phyloP scores from a whole-genome alignment of 495 filamentous ascomycete species.

The Bryoglossum gracile region DNA sequence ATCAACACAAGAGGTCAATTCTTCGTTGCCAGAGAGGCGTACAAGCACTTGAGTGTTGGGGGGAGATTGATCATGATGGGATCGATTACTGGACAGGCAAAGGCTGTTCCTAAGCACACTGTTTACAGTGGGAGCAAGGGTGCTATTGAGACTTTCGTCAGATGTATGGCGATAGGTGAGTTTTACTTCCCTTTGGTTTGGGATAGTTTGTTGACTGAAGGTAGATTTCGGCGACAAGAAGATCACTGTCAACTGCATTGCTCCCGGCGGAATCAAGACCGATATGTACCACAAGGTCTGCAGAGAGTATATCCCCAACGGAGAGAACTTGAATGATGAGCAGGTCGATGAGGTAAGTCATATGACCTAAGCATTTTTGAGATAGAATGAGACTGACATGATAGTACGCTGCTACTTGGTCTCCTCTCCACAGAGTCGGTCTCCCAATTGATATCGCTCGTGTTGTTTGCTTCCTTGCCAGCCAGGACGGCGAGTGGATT shows the following conservation, averaged over 20 bases:
- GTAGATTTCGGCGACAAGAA: constrained; percentile 65
- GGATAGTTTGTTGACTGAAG: no score
- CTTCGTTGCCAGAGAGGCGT: constrained; percentile 74
- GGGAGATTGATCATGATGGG: constrained; percentile 63
- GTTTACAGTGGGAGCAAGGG: constrained; percentile 72
- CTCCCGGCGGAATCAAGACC: constrained; percentile 72
- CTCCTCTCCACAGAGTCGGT: constrained; percentile 48
- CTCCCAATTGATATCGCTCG: constrained; percentile 48
- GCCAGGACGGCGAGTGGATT: neutral
- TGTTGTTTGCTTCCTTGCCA: neutral
- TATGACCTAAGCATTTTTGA: neutral
- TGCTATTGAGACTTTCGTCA: constrained; percentile 69
- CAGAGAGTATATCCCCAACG: constrained; percentile 55
- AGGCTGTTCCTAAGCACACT: constrained; percentile 63
- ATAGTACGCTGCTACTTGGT: constrained; percentile 18
- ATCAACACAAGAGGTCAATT: constrained; percentile 76
- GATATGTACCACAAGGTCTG: constrained; percentile 69
- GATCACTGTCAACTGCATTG: constrained; percentile 70
- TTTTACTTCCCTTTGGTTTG: neutral
- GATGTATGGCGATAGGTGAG: constrained; percentile 33
- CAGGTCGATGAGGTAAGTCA: constrained; percentile 35
- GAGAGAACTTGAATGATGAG: constrained; percentile 33
- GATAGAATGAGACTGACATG: neutral
- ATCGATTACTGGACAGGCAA: constrained; percentile 56
- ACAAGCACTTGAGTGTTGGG: constrained; percentile 56